Evolutionary conservation across 768 basidiomycete genomes (phyloP).

Genomic region (Sarcodon sp.): DNA sequence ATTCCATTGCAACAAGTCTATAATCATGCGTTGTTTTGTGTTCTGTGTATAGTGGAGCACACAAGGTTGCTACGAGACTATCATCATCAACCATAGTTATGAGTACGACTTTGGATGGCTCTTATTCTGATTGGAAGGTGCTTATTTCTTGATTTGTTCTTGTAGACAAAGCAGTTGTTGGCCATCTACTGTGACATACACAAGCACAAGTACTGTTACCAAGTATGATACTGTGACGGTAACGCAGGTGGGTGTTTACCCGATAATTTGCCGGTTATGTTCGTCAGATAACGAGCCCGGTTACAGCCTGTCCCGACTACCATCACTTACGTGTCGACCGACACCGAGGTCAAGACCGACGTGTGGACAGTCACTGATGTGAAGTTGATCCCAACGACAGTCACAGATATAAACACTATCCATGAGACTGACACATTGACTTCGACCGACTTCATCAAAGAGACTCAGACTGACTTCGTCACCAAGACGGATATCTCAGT

Average conservation of each 20-base stretch:
- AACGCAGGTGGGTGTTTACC: constrained; percentile 6
- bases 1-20: not conserved
- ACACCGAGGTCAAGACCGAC: constrained; percentile 26
- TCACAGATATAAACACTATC: constrained; percentile 47
- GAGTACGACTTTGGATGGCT: constrained; percentile 4
- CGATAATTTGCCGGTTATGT: constrained; percentile 7
- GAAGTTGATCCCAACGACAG: constrained; percentile 26
- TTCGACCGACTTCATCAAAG: constrained; percentile 28
- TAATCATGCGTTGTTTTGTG: not conserved
- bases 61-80: constrained; percentile 47
- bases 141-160: not conserved
- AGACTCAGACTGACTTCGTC: constrained; percentile 44
- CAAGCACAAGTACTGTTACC: constrained; percentile 16
- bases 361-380: constrained; percentile 17
- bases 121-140: not conserved
- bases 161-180: constrained; percentile 8
- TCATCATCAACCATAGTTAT: constrained; percentile 36
- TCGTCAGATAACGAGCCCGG: not conserved
- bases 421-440: constrained; percentile 21
- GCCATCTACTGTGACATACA: constrained; percentile 20
- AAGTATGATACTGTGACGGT: constrained; percentile 15
- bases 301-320: constrained; percentile 22
- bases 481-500: constrained; percentile 39
- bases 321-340: constrained; percentile 29
- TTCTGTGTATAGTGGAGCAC: constrained; percentile 15